Base-by-base conservation (phyloP, 768 basidiomycete species). In the Boletus tylopilopsis region DNA sequence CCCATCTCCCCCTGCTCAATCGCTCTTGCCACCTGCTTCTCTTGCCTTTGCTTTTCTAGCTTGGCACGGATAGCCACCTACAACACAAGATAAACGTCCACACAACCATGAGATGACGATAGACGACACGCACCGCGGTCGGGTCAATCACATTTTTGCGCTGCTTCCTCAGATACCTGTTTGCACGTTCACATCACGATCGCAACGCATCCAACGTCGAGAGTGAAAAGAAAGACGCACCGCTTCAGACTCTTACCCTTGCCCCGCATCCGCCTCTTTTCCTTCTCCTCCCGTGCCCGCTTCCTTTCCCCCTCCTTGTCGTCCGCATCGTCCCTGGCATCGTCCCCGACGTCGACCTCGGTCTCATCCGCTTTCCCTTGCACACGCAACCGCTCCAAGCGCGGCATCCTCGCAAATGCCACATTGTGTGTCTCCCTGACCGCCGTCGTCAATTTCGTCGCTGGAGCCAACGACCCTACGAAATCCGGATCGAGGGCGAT, bases 81-180 rank as follows among this genome's bases (percentile, higher is more conserved):
- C 5, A 44, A 42, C n/a, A n/a, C n/a, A n/a, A n/a, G n/a, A 11
- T 38, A 45, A 30, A 35, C 16, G 29, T 41, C 1, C 15, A 22
- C 36, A 2, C 6, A 0, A 19, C 46, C n/a, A 58, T 24, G 27
- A 24, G 23, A 15, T 2, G 9, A 22, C 6, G 5, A 16, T 9
- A 12, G 7, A 6, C 15, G 9, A 24, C 13, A 72, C 79, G 47
- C 47, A 90, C 87, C 21, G 79, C 76, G 21, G 78, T 76, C 21
- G 91, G 90, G 64, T 97, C 94, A 54, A 97, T 81, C 41, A 97
- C 90, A 61, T 97, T 96, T 75, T 94, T 93, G 65, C 91, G 82
- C 68, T 95, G 89, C 73, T 94, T 96, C 60, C 90, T 78, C 54
- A 96, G 67, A 66, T 82, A 88, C 39, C 79, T 81, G 43, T 23